Base-by-base conservation (phyloP, 176 grass and related monocot species). In the Luzula sylvatica region DNA sequence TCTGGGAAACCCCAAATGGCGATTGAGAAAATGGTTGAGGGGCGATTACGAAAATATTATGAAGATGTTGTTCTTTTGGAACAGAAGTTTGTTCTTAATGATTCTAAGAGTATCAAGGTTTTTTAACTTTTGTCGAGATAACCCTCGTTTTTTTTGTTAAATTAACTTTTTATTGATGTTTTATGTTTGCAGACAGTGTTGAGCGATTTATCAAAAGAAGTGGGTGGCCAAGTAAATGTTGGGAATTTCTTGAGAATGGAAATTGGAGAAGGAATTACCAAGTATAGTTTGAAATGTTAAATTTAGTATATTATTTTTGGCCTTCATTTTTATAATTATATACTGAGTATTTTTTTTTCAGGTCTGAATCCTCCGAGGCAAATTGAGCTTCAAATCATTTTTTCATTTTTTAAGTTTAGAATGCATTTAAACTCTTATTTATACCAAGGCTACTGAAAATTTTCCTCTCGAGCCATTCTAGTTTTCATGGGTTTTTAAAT, bases 11-110 rank as follows among this genome's bases (percentile, higher is more conserved):
- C 92, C 11, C 81, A 82, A 75, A 80, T 87, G 72, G 92, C 81
- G 26, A 86, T 98, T 67, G 92, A 98, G 53, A 98, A 90, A 67
- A 98, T 98, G 92, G 85, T 90, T 17, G 92, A 98, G 79, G 85
- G 85, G 14, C 81, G 81, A 65, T 57, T 98, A 44, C 82, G 78
- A 56, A 90, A 98, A 59, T 98, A 90, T 51, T 86, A 61, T 56
- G 85, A 98, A 74, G 92, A 98, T 54, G 74, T 98, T 55, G 92
- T 90, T 23, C 74, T 98, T 20, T 75, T 82, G 78, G 92, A 90
- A 66, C 92, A 98, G 74, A 98, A 86, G 42, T 86, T 77, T 75
- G 55, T 90, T 32, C 20, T 80, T 35, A 77, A 87, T 56, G 92
- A 90, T 40, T 82, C 60, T 56, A 72, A 52, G 66, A 83, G 65